Base-by-base conservation (phyloP, 2,329 filamentous ascomycete species). In the Ophiognomonia clavigignenti-juglandacearum region DNA sequence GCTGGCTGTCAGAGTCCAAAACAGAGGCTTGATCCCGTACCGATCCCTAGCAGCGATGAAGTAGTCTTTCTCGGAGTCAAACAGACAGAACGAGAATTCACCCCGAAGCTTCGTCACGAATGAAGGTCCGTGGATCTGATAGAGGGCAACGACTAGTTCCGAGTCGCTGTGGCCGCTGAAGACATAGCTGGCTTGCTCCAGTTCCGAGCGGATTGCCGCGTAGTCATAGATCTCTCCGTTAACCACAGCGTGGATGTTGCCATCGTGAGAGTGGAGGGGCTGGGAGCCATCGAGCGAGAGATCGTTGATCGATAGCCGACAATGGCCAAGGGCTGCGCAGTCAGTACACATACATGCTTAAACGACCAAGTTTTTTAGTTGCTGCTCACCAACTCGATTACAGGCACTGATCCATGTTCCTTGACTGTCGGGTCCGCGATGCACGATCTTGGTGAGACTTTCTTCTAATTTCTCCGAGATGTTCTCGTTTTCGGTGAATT, bases 161-260 rank as follows among this genome's bases (percentile, higher is more conserved):
- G 70, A 72, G 53, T 80, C 76, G 36, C 68, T 71, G 23, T 61
- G 56, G 27, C 72, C 64, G 27, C 60, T 59, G 61, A 80, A 80
- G 2, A 55, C 39, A 57, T 75, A 75, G 9, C 58, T 55, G 40
- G 62, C 62, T 2, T 64, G 49, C 2, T 57, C 48, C 18, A 71
- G 58, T 10, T 65, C 55, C 6, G 53, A 54, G 20, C 73, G 66
- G 11, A 76, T 64, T 10, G 59, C 54, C 40, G 77, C 72, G 48
- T 72, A 65, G 54, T 76, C 73, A 57, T 82, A 82, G n/a, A 82
- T 65, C 57, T 81, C 77, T 23, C 78, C 77, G 48, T 78, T 80
- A 20, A 81, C 73, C n/a, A 81, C 70, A 2, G 75, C 75, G 56
- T 80, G 75, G 16, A 81, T 63, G 1, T 53, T 52, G 18, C 60